Evolutionary conservation across 805 yeast species (phyloP).

Genomic region (Kuraishia hungarica): DNA sequence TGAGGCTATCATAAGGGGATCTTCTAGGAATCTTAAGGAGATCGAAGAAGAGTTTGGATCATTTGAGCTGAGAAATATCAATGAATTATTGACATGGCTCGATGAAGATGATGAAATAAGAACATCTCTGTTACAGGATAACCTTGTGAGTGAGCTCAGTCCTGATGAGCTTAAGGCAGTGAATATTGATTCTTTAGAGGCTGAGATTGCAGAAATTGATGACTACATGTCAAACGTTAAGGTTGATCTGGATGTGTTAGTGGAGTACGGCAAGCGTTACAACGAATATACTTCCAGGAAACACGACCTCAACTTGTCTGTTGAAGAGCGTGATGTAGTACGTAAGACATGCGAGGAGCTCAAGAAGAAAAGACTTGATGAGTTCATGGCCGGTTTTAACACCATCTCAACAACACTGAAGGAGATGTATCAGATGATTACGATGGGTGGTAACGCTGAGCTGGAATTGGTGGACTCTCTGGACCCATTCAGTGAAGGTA

Average conservation of each 20-base stretch:
- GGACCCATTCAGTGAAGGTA: conserved; percentile 98
- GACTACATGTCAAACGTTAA: conserved; percentile 44
- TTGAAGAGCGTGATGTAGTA: conserved; percentile 53
- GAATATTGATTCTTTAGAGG: conserved; percentile 38
- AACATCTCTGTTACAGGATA: conserved; percentile 16
- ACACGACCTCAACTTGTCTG: conserved; percentile 59
- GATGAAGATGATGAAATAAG: conserved; percentile 22
- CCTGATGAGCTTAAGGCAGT: conserved; percentile 42
- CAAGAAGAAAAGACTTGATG: conserved; percentile 68
- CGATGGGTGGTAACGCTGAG: conserved; percentile 99
- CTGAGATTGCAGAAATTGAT: conserved; percentile 47
- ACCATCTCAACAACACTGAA: conserved; percentile 80
- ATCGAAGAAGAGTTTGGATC: conserved; percentile 31
- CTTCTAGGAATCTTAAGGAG: conserved; percentile 30
- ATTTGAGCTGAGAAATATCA: conserved; percentile 46
- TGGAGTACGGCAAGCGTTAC: conserved; percentile 65
- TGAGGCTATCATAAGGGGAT: conserved; percentile 26
- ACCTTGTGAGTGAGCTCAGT: conserved; percentile 31
- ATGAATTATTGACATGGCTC: conserved; percentile 43
- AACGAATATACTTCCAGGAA: conserved; percentile 58
- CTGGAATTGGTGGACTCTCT: conserved; percentile 89
- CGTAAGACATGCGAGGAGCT: conserved; percentile 58
- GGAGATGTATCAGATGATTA: conserved; percentile 97
- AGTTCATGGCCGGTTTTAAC: conserved; percentile 90
- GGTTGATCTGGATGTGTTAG: conserved; percentile 66